Conservation (phyloP, 305 asterid species). For the Solanum hybrid region DNA sequence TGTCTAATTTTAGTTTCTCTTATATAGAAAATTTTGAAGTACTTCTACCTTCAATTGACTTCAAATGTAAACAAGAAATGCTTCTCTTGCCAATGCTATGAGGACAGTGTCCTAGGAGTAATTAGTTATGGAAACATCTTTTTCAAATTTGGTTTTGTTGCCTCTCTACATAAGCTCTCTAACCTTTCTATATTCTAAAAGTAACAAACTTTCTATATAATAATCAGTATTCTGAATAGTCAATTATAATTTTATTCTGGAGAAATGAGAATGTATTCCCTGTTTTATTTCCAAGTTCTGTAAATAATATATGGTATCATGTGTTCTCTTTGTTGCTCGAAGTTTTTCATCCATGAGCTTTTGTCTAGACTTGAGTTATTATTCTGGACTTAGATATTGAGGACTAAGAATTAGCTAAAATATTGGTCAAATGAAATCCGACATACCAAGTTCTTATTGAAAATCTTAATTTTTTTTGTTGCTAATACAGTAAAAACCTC, state of each 20-base stretch:
- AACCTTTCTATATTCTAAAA: neutral
- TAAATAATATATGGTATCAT: neutral
- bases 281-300: neutral
- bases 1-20: neutral
- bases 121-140: neutral
- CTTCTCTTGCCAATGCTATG: neutral
- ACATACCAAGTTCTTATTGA: neutral
- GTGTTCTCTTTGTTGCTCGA: neutral
- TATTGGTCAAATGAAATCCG: neutral
- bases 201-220: neutral
- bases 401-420: neutral
- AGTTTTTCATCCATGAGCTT: neutral
- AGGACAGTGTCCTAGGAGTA: neutral
- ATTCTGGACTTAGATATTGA: neutral
- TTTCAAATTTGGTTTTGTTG: neutral
- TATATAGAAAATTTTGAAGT: neutral
- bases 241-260: neutral
- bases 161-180: neutral
- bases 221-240: neutral
- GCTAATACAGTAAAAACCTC: neutral
- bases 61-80: neutral
- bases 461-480: neutral
- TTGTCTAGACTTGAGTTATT: neutral
- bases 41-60: neutral
- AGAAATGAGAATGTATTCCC: neutral